Evolutionary conservation across 2,329 filamentous ascomycete species (phyloP).

Genomic region (Alternaria gansuensis): DNA sequence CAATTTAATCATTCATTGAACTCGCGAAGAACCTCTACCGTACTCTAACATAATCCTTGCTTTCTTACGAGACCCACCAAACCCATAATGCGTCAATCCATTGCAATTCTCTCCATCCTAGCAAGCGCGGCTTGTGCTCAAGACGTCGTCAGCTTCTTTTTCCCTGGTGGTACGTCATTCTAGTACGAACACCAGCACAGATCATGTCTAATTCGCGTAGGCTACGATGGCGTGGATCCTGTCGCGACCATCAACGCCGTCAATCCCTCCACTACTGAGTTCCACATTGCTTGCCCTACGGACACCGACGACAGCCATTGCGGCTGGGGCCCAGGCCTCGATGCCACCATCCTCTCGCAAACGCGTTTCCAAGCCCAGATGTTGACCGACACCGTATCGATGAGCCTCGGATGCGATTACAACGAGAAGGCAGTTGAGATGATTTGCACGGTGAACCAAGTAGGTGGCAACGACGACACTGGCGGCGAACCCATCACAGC

Average conservation of each 20-base stretch:
- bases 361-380: conserved; percentile 37
- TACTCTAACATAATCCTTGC: conserved; percentile 13
- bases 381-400: conserved; percentile 24
- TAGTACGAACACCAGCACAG: background rate
- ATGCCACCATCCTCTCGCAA: conserved; percentile 31
- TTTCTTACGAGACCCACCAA: conserved; percentile 12
- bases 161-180: conserved; percentile 33
- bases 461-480: conserved; percentile 26
- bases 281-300: conserved; percentile 37
- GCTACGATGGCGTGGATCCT: conserved; percentile 31
- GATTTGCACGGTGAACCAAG: conserved; percentile 38
- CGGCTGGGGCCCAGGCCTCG: conserved; percentile 36
- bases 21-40: background rate
- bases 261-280: conserved; percentile 35
- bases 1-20: conserved; percentile 13
- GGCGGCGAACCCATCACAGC: conserved; percentile 25
- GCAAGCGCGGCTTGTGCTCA: conserved; percentile 30
- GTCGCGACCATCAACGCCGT: conserved; percentile 37
- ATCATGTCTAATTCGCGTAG: conserved; percentile 13
- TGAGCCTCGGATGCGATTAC: conserved; percentile 42
- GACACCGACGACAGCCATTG: conserved; percentile 33
- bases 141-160: conserved; percentile 34
- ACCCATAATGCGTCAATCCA: conserved; percentile 35
- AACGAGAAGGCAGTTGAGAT: conserved; percentile 33
- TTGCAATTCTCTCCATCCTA: conserved; percentile 31